phyloP scores from a whole-genome alignment of 129 eudicot genomes.

The Logfia minima region DNA sequence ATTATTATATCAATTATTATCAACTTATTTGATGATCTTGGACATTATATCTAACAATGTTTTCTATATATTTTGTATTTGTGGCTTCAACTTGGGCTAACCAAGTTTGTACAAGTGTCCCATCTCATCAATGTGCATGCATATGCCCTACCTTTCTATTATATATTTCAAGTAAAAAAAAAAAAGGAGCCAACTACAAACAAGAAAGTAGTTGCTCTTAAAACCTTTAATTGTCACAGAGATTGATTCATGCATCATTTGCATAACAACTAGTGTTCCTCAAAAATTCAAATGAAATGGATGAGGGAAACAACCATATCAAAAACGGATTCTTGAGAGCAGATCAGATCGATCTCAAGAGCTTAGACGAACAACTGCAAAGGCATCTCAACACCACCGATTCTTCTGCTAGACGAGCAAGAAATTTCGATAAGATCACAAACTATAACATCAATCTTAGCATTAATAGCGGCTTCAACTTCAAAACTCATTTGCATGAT shows the following conservation, averaged over 20 bases:
- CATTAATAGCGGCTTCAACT: constrained; percentile 3
- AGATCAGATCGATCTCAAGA: constrained; percentile 93
- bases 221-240: constrained; percentile 6
- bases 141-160: constrained; percentile 9
- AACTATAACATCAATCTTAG: constrained; percentile 24
- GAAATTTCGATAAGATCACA: constrained; percentile 40
- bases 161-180: constrained; percentile 17
- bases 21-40: too few species aligned
- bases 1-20: too few species aligned
- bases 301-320: constrained; percentile 31
- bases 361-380: constrained; percentile 82
- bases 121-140: constrained; percentile 31
- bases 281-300: constrained; percentile 31
- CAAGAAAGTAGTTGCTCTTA: neutral
- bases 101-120: constrained; percentile 13
- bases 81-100: neutral
- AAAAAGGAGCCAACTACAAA: neutral
- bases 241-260: neutral
- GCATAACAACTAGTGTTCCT: constrained; percentile 11
- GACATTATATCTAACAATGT: too few species aligned
- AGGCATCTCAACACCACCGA: constrained; percentile 59
- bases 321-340: constrained; percentile 72
- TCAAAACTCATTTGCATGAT: constrained; percentile 6
- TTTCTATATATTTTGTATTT: neutral
- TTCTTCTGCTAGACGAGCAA: constrained; percentile 41